Evolutionary conservation across 2,329 filamentous ascomycete genomes (phyloP), one percentile per base, ranked within the genome.

Genomic region (Neurospora sp.): DNA sequence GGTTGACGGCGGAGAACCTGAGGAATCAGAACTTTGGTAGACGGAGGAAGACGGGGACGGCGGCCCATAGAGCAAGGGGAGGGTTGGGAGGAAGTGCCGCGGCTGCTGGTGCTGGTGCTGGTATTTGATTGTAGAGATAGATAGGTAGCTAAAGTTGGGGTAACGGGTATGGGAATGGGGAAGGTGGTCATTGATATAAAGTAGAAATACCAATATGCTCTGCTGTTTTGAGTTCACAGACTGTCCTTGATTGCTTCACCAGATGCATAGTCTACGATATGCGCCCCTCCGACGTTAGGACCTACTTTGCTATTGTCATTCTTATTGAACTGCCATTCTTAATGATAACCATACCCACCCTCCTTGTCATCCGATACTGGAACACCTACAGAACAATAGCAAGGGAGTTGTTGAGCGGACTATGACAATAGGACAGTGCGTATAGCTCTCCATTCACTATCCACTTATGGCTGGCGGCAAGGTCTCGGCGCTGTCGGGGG

Each of bases 11-110:
- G 11, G 74, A 75, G 17, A 71, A 69, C 15, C 73, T 74, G 75
- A 76, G 77, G 71, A 81, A 78, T 28, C 73, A 82, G 28, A 76
- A 78, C 2, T 80, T 77, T 69, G 79, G 84, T 73, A 80, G 83
- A 67, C 73, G 73, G 19, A 75, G 73, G 69, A 72, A 70, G 46
- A 72, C 69, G 11, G 70, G 72, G 17, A 11, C 41, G 66, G 68
- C 67, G 67, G 70, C 65, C 69, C 69, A 12, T 23, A 66, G 66
- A 40, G 23, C 52, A 6, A 62, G 23, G 28, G 52, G 52, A 33
- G 52, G 52, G 2, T 15, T 62, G 23, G 46, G 46, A 8, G 46
- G 46, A 57, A 6, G 46, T 33, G 33, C 4, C 33, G 33, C 52
- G 4, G 15, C 19, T 62, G 23, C 19, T 12, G 17, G 17, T 46